A percentile compares a stretch with the other conserved stretches of the same genome.
These are phyloP conservation scores for Xylariaceae sp. DNA, from an alignment of 2,329 filamentous ascomycete genomes.

Conservation along the genomic window DNA sequence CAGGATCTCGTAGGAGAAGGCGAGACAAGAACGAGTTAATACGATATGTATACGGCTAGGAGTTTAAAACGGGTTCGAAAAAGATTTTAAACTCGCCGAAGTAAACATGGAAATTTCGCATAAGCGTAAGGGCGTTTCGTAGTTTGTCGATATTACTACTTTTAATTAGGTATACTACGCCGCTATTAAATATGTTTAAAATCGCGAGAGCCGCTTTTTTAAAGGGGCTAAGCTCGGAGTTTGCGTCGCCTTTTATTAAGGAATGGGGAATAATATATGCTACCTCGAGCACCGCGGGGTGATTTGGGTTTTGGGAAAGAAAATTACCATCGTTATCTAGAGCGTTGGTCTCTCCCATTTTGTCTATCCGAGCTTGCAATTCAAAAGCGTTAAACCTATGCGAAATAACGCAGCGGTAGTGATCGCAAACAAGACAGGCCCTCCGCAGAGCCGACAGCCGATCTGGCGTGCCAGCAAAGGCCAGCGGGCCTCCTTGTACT, in stretches of 20 bases:
- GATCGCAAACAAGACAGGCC: slow-evolving; percentile 39
- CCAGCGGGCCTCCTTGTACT: slow-evolving; percentile 27
- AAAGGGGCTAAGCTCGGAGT: slow-evolving; percentile 23
- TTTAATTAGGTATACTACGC: slow-evolving; percentile 44
- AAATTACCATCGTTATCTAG: slow-evolving; percentile 36
- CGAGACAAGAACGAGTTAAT: slow-evolving; percentile 33
- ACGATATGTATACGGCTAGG: slow-evolving; percentile 35
- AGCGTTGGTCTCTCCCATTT: slow-evolving; percentile 22
- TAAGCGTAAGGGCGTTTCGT: slow-evolving; percentile 36
- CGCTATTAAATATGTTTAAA: slow-evolving; percentile 50
- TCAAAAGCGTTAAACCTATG: slow-evolving; percentile 30
- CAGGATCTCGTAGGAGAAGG: slow-evolving; percentile 2
- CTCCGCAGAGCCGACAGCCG: slow-evolving; percentile 36
- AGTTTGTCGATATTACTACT: slow-evolving; percentile 48
- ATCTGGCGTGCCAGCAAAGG: slow-evolving; percentile 32
- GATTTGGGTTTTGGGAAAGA: slow-evolving; percentile 12
- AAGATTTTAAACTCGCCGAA: slow-evolving; percentile 45
- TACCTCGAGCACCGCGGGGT: slow-evolving; percentile 1
- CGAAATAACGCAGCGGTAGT: slow-evolving; percentile 38
- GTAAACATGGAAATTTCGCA: slow-evolving; percentile 31
- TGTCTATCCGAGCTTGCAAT: slow-evolving; percentile 20
- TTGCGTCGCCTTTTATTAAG: slow-evolving; percentile 10
- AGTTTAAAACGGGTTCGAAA: slow-evolving; percentile 35
- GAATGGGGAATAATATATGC: slow-evolving; percentile 20
- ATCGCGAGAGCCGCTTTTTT: slow-evolving; percentile 44